Evolutionary conservation across 352 stramenopile species (phyloP), one percentile per base, ranked within the genome.

Genomic region (Pythium monospermum): DNA sequence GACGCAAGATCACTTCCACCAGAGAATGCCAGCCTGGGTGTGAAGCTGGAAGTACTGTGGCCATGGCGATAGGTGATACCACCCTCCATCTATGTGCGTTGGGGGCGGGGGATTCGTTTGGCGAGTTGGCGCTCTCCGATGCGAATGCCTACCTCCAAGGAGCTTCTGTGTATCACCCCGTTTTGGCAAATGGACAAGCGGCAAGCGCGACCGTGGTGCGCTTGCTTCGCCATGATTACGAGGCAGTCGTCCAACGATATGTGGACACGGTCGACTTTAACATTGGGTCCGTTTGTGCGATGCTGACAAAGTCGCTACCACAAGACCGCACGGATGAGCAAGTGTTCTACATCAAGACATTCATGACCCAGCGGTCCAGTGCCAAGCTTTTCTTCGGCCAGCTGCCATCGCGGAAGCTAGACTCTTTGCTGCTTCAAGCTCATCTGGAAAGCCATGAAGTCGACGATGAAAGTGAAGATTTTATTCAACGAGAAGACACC

Each of bases 271-370:
- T 37, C 0, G 53, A 63, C 12, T 73, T 77, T 27, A 63, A 64
- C 4, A 42, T 59, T 12, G 59, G 60, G 2, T 36, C 13, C 10
- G 47, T 57, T 4, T 57, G 57, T 16, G 31, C 28, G 8, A 69
- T 79, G 42, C 30, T 79, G 21, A 46, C 55, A 5, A 36, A 46
- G n/a, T 57, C 57, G 4, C 44, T 64, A 13, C 66, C 69, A 40
- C 71, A 60, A 56, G 69, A 83, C 40, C 71, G 71, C 7, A 76
- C 64, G 2, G 67, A 73, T 11, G 69, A 77, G 40, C 66, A 83
- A 37, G 16, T 83, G 3, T 22, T 35, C 0, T 76, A 68, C 39
- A 18, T 77, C 2, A 57, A 36, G 36, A 49, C 25, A n/a, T 83
- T 66, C 42, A 30, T 83, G 38, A 56, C 51, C 18, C 53, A 46